Percentiles rank a stretch among this genome's conserved stretches.
Evolutionary conservation across 2,329 filamentous ascomycete genomes (phyloP).

Genomic region (Pezicula neosporulosa): DNA sequence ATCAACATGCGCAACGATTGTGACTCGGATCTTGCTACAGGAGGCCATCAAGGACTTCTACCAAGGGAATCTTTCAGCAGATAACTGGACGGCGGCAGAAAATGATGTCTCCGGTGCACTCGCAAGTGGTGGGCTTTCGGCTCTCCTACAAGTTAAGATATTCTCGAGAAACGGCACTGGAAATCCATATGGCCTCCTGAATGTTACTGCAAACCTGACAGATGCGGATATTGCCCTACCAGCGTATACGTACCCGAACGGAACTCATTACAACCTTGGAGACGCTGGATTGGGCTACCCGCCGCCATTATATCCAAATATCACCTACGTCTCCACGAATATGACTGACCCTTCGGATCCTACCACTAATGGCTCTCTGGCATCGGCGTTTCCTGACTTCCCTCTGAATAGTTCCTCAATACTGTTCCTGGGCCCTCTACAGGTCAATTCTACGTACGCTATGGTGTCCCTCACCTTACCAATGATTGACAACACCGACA

Average conservation of each 20-base stretch:
- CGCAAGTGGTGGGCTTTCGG: slow-evolving; percentile 44
- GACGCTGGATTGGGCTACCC: slow-evolving; percentile 67
- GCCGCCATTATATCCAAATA: slow-evolving; percentile 70
- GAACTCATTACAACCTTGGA: slow-evolving; percentile 49
- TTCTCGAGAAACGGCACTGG: slow-evolving; percentile 67
- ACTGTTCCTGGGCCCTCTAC: slow-evolving; percentile 73
- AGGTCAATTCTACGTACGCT: slow-evolving; percentile 69
- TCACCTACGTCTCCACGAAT: slow-evolving; percentile 52
- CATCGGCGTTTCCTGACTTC: slow-evolving; percentile 24
- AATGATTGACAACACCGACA: slow-evolving; percentile 63
- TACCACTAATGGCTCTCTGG: slow-evolving; percentile 15
- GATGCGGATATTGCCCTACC: slow-evolving; percentile 57
- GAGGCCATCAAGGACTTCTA: slow-evolving; percentile 49
- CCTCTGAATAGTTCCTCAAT: slow-evolving; percentile 44
- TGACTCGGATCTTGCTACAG: slow-evolving; percentile 62
- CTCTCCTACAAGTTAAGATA: slow-evolving; percentile 68
- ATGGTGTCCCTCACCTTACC: slow-evolving; percentile 80
- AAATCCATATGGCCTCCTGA: slow-evolving; percentile 53
- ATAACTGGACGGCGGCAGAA: slow-evolving; percentile 58
- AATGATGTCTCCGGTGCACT: slow-evolving; percentile 72
- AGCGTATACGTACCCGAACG: slow-evolving; percentile 50
- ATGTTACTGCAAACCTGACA: slow-evolving; percentile 51
- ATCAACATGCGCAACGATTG: slow-evolving; percentile 68
- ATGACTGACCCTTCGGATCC: slow-evolving; percentile 20
- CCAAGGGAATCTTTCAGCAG: slow-evolving; percentile 47